A percentile compares a stretch with the other conserved stretches of the same genome.
Conservation (phyloP, 2,329 filamentous ascomycete species). For the Chlorencoelia australis region DNA sequence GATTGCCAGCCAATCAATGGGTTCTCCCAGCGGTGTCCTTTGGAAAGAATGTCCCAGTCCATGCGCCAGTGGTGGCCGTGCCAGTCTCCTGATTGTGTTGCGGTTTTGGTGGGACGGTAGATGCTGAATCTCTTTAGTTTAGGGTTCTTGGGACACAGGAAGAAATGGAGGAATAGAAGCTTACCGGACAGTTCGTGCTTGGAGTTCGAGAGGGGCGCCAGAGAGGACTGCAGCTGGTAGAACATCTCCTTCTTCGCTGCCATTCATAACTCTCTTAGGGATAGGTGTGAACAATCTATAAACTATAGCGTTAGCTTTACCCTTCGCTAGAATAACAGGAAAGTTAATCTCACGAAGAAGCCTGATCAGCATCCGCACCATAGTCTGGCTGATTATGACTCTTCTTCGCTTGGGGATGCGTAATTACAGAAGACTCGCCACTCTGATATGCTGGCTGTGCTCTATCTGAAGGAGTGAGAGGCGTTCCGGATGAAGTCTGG, state of each 20-base stretch:
- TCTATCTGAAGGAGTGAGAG: constrained; percentile 32
- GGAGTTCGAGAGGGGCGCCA: constrained; percentile 85
- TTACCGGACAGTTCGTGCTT: constrained; percentile 89
- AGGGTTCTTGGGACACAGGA: not conserved
- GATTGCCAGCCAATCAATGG: constrained; percentile 98
- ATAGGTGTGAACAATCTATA: constrained; percentile 80
- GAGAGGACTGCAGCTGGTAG: constrained; percentile 80
- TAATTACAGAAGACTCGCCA: constrained; percentile 9
- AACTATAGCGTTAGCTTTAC: too few species aligned
- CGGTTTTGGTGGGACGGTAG: constrained; percentile 84
- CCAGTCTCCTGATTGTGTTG: constrained; percentile 90
- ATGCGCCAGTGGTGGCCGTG: constrained; percentile 82
- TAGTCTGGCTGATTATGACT: constrained; percentile 64
- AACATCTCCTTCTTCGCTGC: constrained; percentile 67
- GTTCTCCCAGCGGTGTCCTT: constrained; percentile 98
- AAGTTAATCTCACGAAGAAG: constrained; percentile 65
- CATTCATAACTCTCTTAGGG: constrained; percentile 81
- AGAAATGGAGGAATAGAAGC: constrained; percentile 16
- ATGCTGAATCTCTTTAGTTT: constrained; percentile 50
- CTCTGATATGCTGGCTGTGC: constrained; percentile 34
- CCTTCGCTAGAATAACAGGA: too few species aligned
- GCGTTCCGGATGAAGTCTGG: constrained; percentile 32
- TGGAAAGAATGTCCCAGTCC: constrained; percentile 92
- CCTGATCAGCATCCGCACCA: constrained; percentile 70
- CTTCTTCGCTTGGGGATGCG: constrained; percentile 11